Evolutionary conservation across 2,329 filamentous ascomycete species (phyloP), one percentile per base, ranked within the genome.

Genomic region (Penicillium sp.): DNA sequence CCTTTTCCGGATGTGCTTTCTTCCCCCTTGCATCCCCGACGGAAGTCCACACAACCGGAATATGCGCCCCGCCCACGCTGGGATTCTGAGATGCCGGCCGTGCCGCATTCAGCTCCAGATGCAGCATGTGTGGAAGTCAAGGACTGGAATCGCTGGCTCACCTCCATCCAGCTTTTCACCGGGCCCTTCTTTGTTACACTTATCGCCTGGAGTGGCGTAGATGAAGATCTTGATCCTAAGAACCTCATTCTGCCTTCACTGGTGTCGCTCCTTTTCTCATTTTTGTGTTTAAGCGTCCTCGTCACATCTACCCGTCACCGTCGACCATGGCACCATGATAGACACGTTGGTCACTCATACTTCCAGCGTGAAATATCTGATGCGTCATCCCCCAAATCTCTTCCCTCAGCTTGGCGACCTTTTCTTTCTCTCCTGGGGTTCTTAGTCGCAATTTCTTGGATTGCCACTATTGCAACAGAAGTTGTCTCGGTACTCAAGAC

Each of bases 401-500:
- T 83, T 37, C 87, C 89, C 33, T 90, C 91, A 0, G 86, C 84
- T 64, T 91, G 91, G 76, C 89, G 93, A 61, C 89, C 89, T 52
- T 72, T 94, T 26, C 83, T 98, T 49, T 96, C 93, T 73, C 92
- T 97, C 71, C 81, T 96, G 38, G 95, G 96, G 6, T 99, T 99
- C 73, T 81, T 90, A 8, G 96, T 98, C 60, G 88, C 90, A 63
- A 95, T 98, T 59, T 90, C 92, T 26, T 99, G 96, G 95, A 97
- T 98, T 69, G 95, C 92, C 42, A 95, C 92, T 1, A 93, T 99
- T 68, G 94, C 95, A 1, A 92, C 92, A 38, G 94, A 99, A 80
- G 95, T 99, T 5, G 95, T 99, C 5, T 93, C 92, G 35, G 90
- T 97, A 6, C 84, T 99, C 65, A 98, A 99, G 78, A 90, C 95